Evolutionary conservation across 2,329 filamentous ascomycete species (phyloP).

Genomic region (Sclerotinia borealis): DNA sequence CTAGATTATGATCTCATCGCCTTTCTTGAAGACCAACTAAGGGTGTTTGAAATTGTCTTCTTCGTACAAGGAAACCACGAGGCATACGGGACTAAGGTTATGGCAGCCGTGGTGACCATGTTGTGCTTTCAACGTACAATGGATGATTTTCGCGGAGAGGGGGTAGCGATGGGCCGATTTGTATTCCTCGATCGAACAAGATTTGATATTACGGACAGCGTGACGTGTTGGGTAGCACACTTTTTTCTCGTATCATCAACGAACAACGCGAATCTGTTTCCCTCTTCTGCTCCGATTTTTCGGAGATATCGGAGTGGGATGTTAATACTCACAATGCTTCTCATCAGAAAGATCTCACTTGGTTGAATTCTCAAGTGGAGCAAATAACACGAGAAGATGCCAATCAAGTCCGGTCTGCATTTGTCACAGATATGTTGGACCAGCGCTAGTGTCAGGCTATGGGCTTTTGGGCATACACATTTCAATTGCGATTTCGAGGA

Average conservation of each 20-base stretch:
- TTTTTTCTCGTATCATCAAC: conserved; percentile 43
- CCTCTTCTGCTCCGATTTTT: conserved; percentile 14
- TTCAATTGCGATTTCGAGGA: conserved; percentile 37
- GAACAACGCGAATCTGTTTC: conserved; percentile 29
- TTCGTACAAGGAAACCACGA: conserved; percentile 1
- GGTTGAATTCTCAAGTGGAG: conserved; percentile 36
- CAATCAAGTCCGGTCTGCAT: conserved; percentile 36
- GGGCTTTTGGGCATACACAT: conserved; percentile 43
- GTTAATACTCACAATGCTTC: conserved; percentile 5
- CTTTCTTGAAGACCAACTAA: conserved; percentile 8
- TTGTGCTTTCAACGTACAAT: not conserved
- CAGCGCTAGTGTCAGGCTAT: conserved; percentile 33
- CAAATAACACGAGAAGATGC: conserved; percentile 22
- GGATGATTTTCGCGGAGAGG: not conserved
- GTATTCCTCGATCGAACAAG: conserved; percentile 38
- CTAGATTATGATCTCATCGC: conserved; percentile 1
- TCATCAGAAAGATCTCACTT: conserved; percentile 30
- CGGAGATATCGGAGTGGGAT: conserved; percentile 11
- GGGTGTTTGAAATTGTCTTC: conserved; percentile 1
- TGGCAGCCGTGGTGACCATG: not conserved
- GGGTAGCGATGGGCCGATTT: conserved; percentile 24
- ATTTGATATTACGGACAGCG: conserved; percentile 33
- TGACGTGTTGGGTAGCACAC: conserved; percentile 41
- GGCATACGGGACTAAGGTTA: conserved; percentile 5
- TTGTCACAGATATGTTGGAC: conserved; percentile 38